A percentile compares a stretch with the other conserved stretches of the same genome.
These are phyloP conservation scores for Gloeopeniophorella convolvens DNA, from an alignment of 768 basidiomycete species.

Conservation along the genomic window DNA sequence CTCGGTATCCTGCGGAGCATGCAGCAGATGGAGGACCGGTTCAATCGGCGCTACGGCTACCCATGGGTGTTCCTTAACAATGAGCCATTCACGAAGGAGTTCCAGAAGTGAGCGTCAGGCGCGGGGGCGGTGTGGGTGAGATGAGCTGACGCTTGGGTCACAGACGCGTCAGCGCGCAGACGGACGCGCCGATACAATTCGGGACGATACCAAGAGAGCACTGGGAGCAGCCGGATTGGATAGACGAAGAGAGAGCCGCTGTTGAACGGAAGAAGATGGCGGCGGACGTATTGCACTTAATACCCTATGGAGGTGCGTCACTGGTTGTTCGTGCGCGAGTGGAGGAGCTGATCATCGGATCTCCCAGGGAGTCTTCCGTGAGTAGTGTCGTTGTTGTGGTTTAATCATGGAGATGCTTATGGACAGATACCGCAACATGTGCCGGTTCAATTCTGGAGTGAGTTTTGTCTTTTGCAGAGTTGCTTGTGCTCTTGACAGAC, in stretches of 20 bases:
- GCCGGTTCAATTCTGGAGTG: conserved; percentile 45
- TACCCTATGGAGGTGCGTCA: conserved; percentile 11
- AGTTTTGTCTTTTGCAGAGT: conserved; percentile 7
- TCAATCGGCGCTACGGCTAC: conserved; percentile 74
- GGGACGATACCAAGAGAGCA: conserved; percentile 39
- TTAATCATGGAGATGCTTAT: neutral
- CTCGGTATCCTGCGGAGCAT: conserved; percentile 57
- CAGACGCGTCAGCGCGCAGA: conserved; percentile 29
- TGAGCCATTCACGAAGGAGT: conserved; percentile 65
- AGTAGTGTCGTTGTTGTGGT: neutral
- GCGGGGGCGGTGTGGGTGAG: neutral
- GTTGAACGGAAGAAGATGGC: conserved; percentile 39
- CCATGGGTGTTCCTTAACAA: conserved; percentile 92
- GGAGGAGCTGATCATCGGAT: neutral
- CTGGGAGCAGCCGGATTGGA: conserved; percentile 46
- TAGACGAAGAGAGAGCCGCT: conserved; percentile 42
- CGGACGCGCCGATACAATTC: conserved; percentile 31
- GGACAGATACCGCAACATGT: conserved; percentile 44
- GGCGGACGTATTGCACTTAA: conserved; percentile 2
- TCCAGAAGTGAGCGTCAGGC: conserved; percentile 47
- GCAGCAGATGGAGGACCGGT: conserved; percentile 76
- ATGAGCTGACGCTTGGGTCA: neutral
- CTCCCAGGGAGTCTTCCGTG: conserved; percentile 15
- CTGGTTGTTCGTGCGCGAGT: neutral
- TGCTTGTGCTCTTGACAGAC: neutral